These are phyloP conservation scores for Agaricus subrufescens DNA, from an alignment of 768 basidiomycete genomes.

Conservation along the genomic window DNA sequence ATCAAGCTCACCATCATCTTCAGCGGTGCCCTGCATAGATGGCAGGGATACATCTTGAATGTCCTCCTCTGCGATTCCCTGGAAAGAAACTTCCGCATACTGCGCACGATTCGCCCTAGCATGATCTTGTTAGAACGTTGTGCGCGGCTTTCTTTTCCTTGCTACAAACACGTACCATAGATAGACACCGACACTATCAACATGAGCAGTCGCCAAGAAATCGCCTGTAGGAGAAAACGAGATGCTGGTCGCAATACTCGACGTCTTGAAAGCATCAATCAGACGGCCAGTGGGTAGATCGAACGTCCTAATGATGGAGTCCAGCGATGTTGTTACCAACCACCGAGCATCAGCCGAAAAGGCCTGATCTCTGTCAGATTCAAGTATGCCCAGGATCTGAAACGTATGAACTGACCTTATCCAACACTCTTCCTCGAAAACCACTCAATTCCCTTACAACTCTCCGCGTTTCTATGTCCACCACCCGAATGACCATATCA, in stretches of 20 bases:
- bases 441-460: conserved; percentile 88
- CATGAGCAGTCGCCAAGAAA: conserved; percentile 92
- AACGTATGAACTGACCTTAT: conserved; percentile 55
- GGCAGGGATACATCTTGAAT: conserved; percentile 69
- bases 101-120: conserved; percentile 93
- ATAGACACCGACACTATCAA: conserved; percentile 91
- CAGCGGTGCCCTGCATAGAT: conserved; percentile 74
- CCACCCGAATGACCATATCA: conserved; percentile 76
- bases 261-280: conserved; percentile 88
- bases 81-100: conserved; percentile 80
- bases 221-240: conserved; percentile 94
- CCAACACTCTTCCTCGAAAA: conserved; percentile 80
- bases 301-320: conserved; percentile 91
- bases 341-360: conserved; percentile 96
- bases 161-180: conserved; percentile 60
- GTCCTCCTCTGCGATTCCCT: conserved; percentile 73
- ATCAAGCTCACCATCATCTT: conserved; percentile 64
- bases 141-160: not conserved
- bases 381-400: not conserved
- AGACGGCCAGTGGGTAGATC: conserved; percentile 91
- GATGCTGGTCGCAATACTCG: conserved; percentile 84
- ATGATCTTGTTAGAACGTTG: conserved; percentile 2
- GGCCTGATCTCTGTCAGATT: conserved; percentile 41
- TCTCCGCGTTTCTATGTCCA: conserved; percentile 88
- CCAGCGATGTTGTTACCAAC: conserved; percentile 84